These are phyloP conservation scores for Diaporthe destruens DNA, from an alignment of 2,329 filamentous ascomycete species.

Conservation along the genomic window DNA sequence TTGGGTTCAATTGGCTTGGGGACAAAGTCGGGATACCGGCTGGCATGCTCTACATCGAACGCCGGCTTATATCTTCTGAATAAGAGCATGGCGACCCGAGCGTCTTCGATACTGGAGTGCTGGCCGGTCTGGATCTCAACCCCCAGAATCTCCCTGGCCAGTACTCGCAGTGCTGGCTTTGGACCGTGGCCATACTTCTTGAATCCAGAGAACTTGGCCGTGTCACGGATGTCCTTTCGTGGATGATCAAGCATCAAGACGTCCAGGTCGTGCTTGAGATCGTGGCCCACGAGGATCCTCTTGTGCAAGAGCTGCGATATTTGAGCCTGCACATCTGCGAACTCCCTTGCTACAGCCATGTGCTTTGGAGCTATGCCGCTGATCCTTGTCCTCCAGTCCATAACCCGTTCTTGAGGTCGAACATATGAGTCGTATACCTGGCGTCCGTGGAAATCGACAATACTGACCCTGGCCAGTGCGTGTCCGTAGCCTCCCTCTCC, in stretches of 20 bases:
- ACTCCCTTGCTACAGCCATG: conserved; percentile 76
- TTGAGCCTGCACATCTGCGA: conserved; percentile 81
- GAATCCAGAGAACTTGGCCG: conserved; percentile 81
- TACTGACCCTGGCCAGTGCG: conserved; percentile 85
- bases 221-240: conserved; percentile 84
- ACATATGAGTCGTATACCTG: conserved; percentile 97
- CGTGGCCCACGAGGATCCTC: conserved; percentile 85
- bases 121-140: conserved; percentile 73
- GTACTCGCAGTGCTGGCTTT: conserved; percentile 74
- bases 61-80: conserved; percentile 85
- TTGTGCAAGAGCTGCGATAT: conserved; percentile 77
- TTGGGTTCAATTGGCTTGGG: conserved; percentile 44
- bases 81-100: conserved; percentile 88
- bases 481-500: conserved; percentile 78
- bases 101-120: conserved; percentile 82
- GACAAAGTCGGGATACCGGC: conserved; percentile 66
- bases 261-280: conserved; percentile 82
- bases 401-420: conserved; percentile 79
- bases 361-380: conserved; percentile 84
- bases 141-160: conserved; percentile 69
- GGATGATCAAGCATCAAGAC: conserved; percentile 85
- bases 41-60: conserved; percentile 85
- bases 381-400: conserved; percentile 89
- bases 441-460: conserved; percentile 93
- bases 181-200: conserved; percentile 75